Base-by-base conservation (phyloP, 306 rosid species). In the Quillaja saponaria region DNA sequence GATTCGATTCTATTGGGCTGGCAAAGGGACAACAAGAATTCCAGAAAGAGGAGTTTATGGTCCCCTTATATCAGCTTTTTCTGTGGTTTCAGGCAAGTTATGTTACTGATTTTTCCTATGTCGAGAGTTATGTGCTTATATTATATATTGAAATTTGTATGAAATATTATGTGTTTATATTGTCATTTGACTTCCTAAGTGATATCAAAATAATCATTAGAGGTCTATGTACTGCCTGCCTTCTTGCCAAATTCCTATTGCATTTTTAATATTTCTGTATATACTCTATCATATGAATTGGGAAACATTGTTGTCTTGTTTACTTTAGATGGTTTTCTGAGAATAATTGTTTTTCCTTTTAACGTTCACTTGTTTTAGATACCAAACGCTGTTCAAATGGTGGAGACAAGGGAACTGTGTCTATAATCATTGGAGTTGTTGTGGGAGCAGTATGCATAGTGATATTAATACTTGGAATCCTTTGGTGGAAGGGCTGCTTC, bases 61-160 rank as follows among this genome's bases (percentile, higher is more conserved):
- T 50, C 95, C 87, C 49, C 83, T 87, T 31, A 48, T 87, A 62
- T 84, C 95, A 21, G 95, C 95, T 61, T 31, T 87, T 61, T 79
- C 95, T 42, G 78, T 87, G 40, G 68, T 72, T 57, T 81, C 95
- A 71, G 80, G 95, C 84, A 45, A 77, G 83, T 64, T 25, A 4
- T 25, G 31, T 4, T 25, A 4, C 31, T 25, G 31, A 25, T 25
- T n/a, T n/a, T n/a, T 25, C 31, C 31, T 25, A 25, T 25, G 31
- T 25, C 4, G 4, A 25, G 3, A 25, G n/a, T 25, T 25, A 4
- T 25, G 31, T 25, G 31, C 31, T 25, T 25, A 25, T 25, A 25
- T 25, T 4, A 4, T 4, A 4, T 25, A 25, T 25, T 25, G 31
- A 25, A 25, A 2, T 25, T 25, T 25, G 31, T 1, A 25, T 25